Evolutionary conservation across 768 basidiomycete genomes (phyloP).

Genomic region (Xerocomus brunneocitrinus): DNA sequence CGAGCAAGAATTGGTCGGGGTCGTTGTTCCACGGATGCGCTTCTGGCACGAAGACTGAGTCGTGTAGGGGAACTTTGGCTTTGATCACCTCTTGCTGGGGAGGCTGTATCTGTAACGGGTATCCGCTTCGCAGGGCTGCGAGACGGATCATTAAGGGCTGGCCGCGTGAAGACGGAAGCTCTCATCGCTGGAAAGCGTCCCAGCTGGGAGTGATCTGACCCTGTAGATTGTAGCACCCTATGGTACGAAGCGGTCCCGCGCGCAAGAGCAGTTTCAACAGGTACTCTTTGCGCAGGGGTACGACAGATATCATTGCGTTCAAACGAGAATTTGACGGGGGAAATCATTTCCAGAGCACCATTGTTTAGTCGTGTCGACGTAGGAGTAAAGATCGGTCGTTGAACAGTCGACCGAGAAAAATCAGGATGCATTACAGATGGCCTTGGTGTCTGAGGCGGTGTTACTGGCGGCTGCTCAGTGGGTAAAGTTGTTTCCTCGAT

Average conservation of each 20-base stretch:
- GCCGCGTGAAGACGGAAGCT: constrained; percentile 40
- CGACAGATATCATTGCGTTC: constrained; percentile 37
- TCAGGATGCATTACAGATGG: constrained; percentile 11
- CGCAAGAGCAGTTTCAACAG: constrained; percentile 47
- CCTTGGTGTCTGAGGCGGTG: constrained; percentile 16
- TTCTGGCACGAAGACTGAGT: constrained; percentile 25
- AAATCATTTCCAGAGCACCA: constrained; percentile 9
- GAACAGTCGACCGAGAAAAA: constrained; percentile 17
- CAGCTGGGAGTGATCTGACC: constrained; percentile 18
- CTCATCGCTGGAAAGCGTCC: constrained; percentile 12
- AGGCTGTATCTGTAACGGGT: constrained; percentile 26
- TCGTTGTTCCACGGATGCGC: constrained; percentile 34
- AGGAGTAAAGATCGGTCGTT: constrained; percentile 27
- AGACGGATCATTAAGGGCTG: constrained; percentile 34
- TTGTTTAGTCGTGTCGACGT: constrained; percentile 24
- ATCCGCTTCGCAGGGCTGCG: constrained; percentile 35
- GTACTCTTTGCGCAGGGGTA: constrained; percentile 64
- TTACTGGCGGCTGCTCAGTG: constrained; percentile 19
- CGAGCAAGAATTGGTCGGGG: constrained; percentile 15
- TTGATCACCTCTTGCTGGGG: constrained; percentile 19
- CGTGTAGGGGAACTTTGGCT: constrained; percentile 13
- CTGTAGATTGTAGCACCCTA: constrained; percentile 36
- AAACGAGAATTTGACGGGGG: constrained; percentile 34
- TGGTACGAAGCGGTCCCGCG: constrained; percentile 48
- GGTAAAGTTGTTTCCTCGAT: constrained; percentile 10